Evolutionary conservation across 768 basidiomycete genomes (phyloP).

Genomic region (Xerocomellus chrysenteron): DNA sequence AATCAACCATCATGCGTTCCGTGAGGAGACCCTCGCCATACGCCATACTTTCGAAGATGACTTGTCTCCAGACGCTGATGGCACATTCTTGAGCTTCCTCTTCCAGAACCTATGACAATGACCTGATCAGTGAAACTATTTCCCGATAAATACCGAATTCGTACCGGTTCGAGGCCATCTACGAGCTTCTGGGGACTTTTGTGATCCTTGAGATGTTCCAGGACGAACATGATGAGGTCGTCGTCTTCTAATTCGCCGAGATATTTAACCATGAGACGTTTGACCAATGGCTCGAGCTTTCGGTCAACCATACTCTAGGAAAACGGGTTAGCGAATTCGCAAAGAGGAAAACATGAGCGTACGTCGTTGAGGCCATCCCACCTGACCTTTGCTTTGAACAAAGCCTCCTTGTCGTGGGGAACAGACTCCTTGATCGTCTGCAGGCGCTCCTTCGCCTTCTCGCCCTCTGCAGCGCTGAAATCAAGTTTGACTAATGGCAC

Average conservation of each 20-base stretch:
- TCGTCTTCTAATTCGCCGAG: constrained; percentile 93
- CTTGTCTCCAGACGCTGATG: constrained; percentile 83
- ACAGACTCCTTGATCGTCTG: constrained; percentile 75
- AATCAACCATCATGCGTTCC: constrained; percentile 81
- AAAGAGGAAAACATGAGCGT: constrained; percentile 28
- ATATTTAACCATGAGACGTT: constrained; percentile 79
- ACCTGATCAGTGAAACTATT: constrained; percentile 1
- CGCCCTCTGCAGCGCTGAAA: constrained; percentile 79
- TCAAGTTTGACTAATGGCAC: constrained; percentile 88
- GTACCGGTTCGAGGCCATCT: constrained; percentile 87
- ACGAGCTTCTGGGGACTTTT: constrained; percentile 82
- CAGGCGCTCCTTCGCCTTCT: constrained; percentile 75
- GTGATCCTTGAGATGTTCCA: constrained; percentile 91
- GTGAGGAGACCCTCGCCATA: constrained; percentile 88
- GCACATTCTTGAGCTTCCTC: constrained; percentile 84
- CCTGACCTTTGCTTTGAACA: constrained; percentile 83
- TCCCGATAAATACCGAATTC: constrained; percentile 32
- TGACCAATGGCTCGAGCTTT: constrained; percentile 84
- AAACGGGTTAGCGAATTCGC: constrained; percentile 13
- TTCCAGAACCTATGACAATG: constrained; percentile 69
- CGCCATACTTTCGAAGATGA: constrained; percentile 94
- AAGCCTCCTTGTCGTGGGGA: constrained; percentile 70
- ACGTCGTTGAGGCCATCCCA: constrained; percentile 93
- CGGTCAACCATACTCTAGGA: constrained; percentile 77
- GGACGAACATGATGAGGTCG: constrained; percentile 89